A percentile compares a stretch with the other conserved stretches of the same genome.
These are phyloP conservation scores for Smithsoniella earleae DNA, from an alignment of 163 green algal species.

Conservation along the genomic window DNA sequence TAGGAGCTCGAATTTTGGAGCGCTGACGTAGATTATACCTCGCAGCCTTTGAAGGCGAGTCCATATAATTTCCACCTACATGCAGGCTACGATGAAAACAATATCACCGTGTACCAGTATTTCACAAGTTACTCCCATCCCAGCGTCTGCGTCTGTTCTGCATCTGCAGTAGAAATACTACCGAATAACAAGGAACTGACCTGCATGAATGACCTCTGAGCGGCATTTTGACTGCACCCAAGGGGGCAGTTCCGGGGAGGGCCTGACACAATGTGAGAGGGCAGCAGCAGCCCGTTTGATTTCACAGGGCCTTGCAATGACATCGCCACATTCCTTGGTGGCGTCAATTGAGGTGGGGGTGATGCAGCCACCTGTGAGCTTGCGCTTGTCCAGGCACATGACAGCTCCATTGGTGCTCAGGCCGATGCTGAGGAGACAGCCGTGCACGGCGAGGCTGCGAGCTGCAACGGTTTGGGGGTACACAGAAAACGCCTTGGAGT, in stretches of 20 bases:
- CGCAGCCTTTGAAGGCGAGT: background rate
- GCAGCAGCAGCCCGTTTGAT: background rate
- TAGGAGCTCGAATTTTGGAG: background rate
- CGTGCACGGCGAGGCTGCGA: constrained; percentile 5
- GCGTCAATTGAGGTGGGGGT: background rate
- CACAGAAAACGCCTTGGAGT: background rate
- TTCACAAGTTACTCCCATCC: too few species aligned
- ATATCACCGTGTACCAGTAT: too few species aligned
- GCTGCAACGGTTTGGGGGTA: background rate
- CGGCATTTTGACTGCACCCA: background rate
- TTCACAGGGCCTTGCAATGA: too few species aligned
- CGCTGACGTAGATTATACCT: background rate
- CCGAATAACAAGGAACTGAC: background rate
- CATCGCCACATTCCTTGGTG: background rate
- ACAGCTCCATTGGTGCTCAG: background rate
- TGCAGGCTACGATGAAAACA: too few species aligned
- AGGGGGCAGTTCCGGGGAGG: background rate
- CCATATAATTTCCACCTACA: too few species aligned
- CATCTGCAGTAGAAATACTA: background rate
- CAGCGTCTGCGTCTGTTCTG: background rate
- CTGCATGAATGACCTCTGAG: background rate
- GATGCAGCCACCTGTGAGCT: background rate
- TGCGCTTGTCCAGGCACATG: constrained; percentile 14
- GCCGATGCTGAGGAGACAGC: background rate
- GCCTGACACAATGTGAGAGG: background rate